phyloP scores from a whole-genome alignment of 1,139 yeast species.

The Yamadazyma blattariae region DNA sequence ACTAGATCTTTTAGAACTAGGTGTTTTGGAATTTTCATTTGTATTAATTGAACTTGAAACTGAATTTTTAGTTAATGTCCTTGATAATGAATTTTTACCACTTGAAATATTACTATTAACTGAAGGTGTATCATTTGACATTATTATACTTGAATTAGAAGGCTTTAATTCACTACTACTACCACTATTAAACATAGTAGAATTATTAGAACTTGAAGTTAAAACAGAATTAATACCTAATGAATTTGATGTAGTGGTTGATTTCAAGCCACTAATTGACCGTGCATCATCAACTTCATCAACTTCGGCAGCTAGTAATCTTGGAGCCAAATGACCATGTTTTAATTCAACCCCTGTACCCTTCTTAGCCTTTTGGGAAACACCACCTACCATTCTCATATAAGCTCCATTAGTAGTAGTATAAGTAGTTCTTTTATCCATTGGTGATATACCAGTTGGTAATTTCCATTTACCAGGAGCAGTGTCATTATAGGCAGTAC shows the following conservation, averaged over 20 bases:
- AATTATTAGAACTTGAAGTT: neutral
- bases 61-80: constrained; percentile 31
- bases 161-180: constrained; percentile 1
- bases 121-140: constrained; percentile 8
- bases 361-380: constrained; percentile 26
- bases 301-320: constrained; percentile 73
- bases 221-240: neutral
- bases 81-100: constrained; percentile 24
- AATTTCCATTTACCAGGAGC: constrained; percentile 59
- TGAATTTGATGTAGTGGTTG: constrained; percentile 2
- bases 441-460: constrained; percentile 61
- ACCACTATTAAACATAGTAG: neutral
- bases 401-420: constrained; percentile 29
- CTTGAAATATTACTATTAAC: constrained; percentile 10
- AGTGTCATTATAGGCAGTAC: constrained; percentile 54
- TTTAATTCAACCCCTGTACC: constrained; percentile 59
- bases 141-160: constrained; percentile 17
- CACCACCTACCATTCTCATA: constrained; percentile 28
- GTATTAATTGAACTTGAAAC: constrained; percentile 15
- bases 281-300: constrained; percentile 54
- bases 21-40: constrained; percentile 13
- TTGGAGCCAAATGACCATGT: constrained; percentile 73
- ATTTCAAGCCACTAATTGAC: constrained; percentile 3
- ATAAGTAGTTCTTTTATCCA: constrained; percentile 30
- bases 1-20: constrained; percentile 5